phyloP scores from a whole-genome alignment of 805 yeast species.

The Yarrowia sp. region DNA sequence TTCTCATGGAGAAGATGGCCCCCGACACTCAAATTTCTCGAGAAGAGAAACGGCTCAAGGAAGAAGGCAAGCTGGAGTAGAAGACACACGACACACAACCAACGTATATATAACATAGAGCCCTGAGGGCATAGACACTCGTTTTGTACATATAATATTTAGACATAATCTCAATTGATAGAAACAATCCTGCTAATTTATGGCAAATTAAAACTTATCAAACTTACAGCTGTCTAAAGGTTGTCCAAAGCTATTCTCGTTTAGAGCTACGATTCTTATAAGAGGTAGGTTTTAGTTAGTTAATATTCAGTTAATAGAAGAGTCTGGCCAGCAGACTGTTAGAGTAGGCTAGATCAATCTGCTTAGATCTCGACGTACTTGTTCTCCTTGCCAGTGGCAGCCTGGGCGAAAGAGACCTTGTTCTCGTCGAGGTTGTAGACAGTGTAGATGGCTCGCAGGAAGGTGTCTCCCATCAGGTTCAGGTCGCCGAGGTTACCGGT shows the following conservation, averaged over 20 bases:
- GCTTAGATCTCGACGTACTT: neutral
- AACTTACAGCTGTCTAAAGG: no score
- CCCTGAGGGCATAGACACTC: conserved; percentile 17
- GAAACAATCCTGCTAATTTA: no score
- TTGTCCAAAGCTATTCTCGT: neutral
- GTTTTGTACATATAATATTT: neutral
- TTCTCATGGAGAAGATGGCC: conserved; percentile 23
- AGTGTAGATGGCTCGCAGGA: conserved; percentile 58
- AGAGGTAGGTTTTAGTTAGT: neutral
- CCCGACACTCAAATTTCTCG: conserved; percentile 12
- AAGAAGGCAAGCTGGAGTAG: conserved; percentile 26
- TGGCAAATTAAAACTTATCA: no score
- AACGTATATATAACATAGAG: conserved; percentile 5
- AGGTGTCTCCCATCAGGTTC: conserved; percentile 50
- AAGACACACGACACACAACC: neutral
- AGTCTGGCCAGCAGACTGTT: conserved; percentile 1
- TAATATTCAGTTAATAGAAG: neutral
- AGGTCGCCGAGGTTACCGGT: conserved; percentile 31
- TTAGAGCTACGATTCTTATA: neutral
- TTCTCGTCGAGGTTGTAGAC: conserved; percentile 61
- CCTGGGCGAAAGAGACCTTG: conserved; percentile 55
- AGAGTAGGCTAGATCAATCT: neutral
- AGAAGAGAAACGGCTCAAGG: conserved; percentile 14
- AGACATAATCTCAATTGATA: no score
- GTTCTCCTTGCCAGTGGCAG: conserved; percentile 30